These are phyloP conservation scores for Toxoplasma gondii DNA, from an alignment of 169 alveolate genomes.

Conservation along the genomic window DNA sequence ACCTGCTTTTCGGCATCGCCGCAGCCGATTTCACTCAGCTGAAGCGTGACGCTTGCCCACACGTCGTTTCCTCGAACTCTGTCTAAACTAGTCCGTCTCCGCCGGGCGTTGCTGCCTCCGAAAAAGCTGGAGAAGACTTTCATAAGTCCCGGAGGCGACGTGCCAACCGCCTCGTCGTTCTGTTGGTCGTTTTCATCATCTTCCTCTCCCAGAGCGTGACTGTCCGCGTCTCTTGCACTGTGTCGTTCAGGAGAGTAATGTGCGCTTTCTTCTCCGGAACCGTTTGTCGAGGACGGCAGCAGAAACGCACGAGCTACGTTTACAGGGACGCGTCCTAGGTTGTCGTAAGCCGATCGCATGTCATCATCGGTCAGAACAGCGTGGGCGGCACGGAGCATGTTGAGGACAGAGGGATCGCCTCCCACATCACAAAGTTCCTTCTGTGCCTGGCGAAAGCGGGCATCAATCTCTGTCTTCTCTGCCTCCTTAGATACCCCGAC, in stretches of 20 bases:
- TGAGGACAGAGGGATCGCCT: background rate
- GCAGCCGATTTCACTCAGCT: slow-evolving; percentile 9
- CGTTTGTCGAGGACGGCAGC: background rate
- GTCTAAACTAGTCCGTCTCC: background rate
- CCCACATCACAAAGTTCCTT: background rate
- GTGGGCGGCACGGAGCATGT: background rate
- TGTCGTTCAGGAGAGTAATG: background rate
- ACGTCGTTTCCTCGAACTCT: background rate
- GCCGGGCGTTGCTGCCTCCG: slow-evolving; percentile 4
- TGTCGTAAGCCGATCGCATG: background rate
- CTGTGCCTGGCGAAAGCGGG: background rate
- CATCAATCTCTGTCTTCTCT: background rate
- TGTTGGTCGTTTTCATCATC: background rate
- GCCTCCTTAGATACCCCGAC: background rate
- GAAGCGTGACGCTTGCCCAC: background rate
- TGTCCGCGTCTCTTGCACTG: background rate
- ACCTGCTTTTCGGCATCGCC: background rate
- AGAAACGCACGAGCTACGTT: background rate
- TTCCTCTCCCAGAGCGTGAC: background rate
- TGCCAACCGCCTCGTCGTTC: background rate
- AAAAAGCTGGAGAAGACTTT: background rate
- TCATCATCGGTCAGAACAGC: background rate
- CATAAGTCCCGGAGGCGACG: background rate
- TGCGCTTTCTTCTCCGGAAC: background rate
- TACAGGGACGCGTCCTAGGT: background rate